Percentiles rank a stretch among this genome's conserved stretches.
phyloP scores from a whole-genome alignment of 2,329 filamentous ascomycete species.

The Ophiocordyceps camponoti-floridani region DNA sequence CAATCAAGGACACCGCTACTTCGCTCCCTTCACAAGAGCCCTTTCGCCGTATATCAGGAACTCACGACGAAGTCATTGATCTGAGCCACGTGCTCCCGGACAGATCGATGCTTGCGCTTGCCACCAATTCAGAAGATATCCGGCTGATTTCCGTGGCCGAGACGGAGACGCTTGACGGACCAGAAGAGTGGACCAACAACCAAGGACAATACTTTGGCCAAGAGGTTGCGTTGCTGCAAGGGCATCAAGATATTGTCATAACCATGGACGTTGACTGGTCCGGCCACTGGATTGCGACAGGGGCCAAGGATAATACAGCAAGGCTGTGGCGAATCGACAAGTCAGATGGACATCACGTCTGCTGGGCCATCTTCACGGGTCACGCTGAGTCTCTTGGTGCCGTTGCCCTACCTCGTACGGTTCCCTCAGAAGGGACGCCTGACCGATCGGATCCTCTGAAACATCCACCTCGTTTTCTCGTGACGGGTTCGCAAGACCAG shows the following conservation, averaged over 20 bases:
- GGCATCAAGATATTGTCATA: constrained; percentile 91
- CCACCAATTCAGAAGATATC: constrained; percentile 89
- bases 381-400: constrained; percentile 90
- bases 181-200: constrained; percentile 6
- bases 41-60: constrained; percentile 74
- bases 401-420: constrained; percentile 58
- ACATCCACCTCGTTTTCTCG: constrained; percentile 64
- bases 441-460: constrained; percentile 50
- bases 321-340: constrained; percentile 79
- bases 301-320: constrained; percentile 91
- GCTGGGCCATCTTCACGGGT: constrained; percentile 68
- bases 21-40: constrained; percentile 25
- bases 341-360: constrained; percentile 55
- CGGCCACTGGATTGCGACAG: constrained; percentile 88
- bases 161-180: constrained; percentile 8
- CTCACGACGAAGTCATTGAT: constrained; percentile 95
- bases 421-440: constrained; percentile 51
- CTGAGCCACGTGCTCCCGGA: constrained; percentile 71
- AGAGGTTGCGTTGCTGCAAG: constrained; percentile 70
- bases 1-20: constrained; percentile 17
- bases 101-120: constrained; percentile 67
- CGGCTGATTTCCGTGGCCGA: constrained; percentile 60
- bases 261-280: constrained; percentile 92
- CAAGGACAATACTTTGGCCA: constrained; percentile 60
- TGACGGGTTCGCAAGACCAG: constrained; percentile 89